A percentile compares a stretch with the other conserved stretches of the same genome.
Evolutionary conservation across 805 yeast genomes (phyloP).

Genomic region (Isabelozyma rhagii): DNA sequence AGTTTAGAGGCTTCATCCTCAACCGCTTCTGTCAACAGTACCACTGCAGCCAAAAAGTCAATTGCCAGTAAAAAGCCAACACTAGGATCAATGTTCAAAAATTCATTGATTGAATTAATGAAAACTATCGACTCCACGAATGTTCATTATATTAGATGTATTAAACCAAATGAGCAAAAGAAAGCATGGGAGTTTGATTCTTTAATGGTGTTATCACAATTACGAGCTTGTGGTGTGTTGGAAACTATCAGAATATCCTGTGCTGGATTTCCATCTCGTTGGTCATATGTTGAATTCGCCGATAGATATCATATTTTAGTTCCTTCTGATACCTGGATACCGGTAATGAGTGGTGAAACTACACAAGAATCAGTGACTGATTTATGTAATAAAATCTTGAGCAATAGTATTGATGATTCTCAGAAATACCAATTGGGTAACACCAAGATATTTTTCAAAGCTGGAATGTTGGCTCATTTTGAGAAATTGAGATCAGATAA

Average conservation of each 20-base stretch:
- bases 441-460: conserved; percentile 91
- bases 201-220: conserved; percentile 89
- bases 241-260: conserved; percentile 96
- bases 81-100: conserved; percentile 89
- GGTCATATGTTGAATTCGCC: conserved; percentile 93
- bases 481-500: conserved; percentile 84
- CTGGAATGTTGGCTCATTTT: conserved; percentile 90
- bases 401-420: conserved; percentile 59
- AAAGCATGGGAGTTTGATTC: conserved; percentile 96
- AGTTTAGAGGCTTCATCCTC: conserved; percentile 41
- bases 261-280: conserved; percentile 96
- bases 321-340: conserved; percentile 65
- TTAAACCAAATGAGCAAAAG: conserved; percentile 92
- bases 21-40: conserved; percentile 21
- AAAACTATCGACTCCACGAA: conserved; percentile 88
- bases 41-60: conserved; percentile 31
- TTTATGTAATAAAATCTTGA: conserved; percentile 68
- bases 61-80: conserved; percentile 78
- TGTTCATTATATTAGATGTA: conserved; percentile 95
- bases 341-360: conserved; percentile 49
- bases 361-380: conserved; percentile 55
- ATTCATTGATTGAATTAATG: conserved; percentile 90
- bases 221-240: conserved; percentile 97
- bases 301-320: conserved; percentile 82
- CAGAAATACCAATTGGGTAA: conserved; percentile 84